A percentile compares a stretch with the other conserved stretches of the same genome.
phyloP scores from a whole-genome alignment of 108 stramenopile genomes.

The Parmales sp. region DNA sequence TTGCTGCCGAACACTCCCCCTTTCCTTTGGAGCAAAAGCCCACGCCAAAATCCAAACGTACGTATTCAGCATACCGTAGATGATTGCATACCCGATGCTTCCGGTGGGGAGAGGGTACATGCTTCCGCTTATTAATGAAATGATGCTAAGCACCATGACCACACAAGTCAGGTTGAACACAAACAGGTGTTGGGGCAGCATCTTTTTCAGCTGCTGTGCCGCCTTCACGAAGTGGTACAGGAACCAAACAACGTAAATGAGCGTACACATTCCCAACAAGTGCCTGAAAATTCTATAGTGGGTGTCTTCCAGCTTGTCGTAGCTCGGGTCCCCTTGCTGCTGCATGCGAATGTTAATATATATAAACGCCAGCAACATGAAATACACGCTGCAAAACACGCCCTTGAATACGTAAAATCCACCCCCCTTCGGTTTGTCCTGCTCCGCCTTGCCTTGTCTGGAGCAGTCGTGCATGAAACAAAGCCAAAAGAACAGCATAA shows the following conservation, averaged over 20 bases:
- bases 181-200: not conserved
- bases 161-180: not conserved
- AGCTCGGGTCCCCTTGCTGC: not conserved
- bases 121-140: not conserved
- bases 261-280: not conserved
- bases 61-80: not conserved
- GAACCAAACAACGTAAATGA: not conserved
- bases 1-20: too few relatives aligned
- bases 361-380: not conserved
- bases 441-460: not conserved
- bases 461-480: not conserved
- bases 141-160: not conserved
- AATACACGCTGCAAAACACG: not conserved
- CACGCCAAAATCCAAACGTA: not conserved
- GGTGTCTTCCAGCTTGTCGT: not conserved
- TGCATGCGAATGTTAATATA: not conserved
- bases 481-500: not conserved
- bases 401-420: not conserved
- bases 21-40: not conserved
- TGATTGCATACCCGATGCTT: not conserved
- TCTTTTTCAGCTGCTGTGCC: not conserved
- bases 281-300: not conserved
- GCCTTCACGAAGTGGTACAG: not conserved
- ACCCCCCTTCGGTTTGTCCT: not conserved
- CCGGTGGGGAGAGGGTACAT: not conserved